Base-by-base conservation (phyloP, 257 asterid genomes). In the Nicotiana sylvestris region DNA sequence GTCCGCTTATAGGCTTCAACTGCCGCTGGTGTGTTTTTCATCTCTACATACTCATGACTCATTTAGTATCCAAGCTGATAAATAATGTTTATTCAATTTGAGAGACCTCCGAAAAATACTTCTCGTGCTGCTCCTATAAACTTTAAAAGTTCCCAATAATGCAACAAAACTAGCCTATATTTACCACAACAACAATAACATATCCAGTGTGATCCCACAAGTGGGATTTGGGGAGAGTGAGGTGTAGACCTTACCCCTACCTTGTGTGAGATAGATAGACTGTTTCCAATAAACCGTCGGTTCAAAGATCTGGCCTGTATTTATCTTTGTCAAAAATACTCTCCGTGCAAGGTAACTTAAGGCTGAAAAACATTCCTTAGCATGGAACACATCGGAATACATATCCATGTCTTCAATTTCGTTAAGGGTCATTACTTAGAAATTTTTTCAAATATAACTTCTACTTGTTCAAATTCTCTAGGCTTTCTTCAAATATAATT, bases 21-120 rank as follows among this genome's bases (percentile, higher is more conserved):
- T 21, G 21, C 21, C 21, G 21, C 21, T 21, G 21, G 21, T 21
- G 21, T 21, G 21, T 21, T 21, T 89, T 96, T 96, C 99, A 96
- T 96, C 87, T 94, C 98, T 12, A 94, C 95, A 43, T 94, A 94
- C 89, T 96, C 99, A 1, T 96, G 99, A 30, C 98, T 98, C 1
- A 97, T 92, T 94, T n/a, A 96, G 88, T 4, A 98, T 96, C 99
- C 99, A 94, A 18, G 99, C 98, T 9, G 98, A 93, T 85, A 96
- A 89, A 85, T 91, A 94, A 51, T 92, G 21, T 96, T 87, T 92
- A 84, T 96, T 92, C 86, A 96, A 88, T 85, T 94, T 96, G 77
- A 96, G 96, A 16, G 99, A 98, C 88, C 99, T 90, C 17, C 95
- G 87, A 82, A 94, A 94, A 87, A 2, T 97, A 93, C 67, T 94